Percentiles rank a stretch among this genome's conserved stretches.
These are phyloP conservation scores for Cutaneotrichosporon sp. DNA, from an alignment of 1,284 basidiomycete species.

Conservation along the genomic window DNA sequence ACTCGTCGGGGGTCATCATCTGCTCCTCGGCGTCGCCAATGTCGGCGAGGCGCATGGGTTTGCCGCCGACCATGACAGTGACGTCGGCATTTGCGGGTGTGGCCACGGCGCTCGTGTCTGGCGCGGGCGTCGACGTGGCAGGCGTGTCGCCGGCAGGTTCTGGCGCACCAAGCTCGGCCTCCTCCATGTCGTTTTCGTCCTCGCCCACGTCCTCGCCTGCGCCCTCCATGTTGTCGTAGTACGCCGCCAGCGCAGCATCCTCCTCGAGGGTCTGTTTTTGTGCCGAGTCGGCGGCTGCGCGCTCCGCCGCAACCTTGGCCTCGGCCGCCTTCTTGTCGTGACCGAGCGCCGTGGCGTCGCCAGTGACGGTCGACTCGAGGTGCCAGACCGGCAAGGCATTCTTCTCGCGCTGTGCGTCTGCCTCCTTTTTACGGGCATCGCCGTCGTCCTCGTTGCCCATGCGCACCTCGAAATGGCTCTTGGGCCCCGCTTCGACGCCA, in stretches of 20 bases:
- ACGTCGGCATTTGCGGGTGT: conserved; percentile 5
- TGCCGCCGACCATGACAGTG: conserved; percentile 35
- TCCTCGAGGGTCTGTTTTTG: conserved; percentile 17
- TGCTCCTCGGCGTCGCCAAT: conserved; percentile 46
- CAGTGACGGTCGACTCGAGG: conserved; percentile 87
- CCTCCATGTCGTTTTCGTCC: conserved; percentile 20
- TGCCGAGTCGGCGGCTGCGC: conserved; percentile 3
- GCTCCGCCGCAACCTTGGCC: conserved; percentile 4
- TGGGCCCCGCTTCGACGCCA: conserved; percentile 60
- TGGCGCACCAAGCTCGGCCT: conserved; percentile 3
- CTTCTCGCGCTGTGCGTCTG: conserved; percentile 75
- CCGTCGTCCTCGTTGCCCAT: conserved; percentile 76
- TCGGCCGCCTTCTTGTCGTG: conserved; percentile 22
- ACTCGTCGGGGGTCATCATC: conserved; percentile 49
- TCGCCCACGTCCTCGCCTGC: conserved; percentile 9
- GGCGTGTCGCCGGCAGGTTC: neutral
- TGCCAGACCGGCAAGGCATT: conserved; percentile 92
- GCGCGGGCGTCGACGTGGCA: neutral
- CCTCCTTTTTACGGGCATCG: conserved; percentile 64
- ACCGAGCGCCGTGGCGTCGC: conserved; percentile 80
- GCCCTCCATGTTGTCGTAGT: conserved; percentile 32
- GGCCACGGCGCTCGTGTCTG: neutral
- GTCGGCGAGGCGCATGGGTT: conserved; percentile 35
- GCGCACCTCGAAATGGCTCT: conserved; percentile 58
- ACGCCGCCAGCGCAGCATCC: conserved; percentile 28